Conservation (phyloP, 306 rosid species). For the Prunus salicina region DNA sequence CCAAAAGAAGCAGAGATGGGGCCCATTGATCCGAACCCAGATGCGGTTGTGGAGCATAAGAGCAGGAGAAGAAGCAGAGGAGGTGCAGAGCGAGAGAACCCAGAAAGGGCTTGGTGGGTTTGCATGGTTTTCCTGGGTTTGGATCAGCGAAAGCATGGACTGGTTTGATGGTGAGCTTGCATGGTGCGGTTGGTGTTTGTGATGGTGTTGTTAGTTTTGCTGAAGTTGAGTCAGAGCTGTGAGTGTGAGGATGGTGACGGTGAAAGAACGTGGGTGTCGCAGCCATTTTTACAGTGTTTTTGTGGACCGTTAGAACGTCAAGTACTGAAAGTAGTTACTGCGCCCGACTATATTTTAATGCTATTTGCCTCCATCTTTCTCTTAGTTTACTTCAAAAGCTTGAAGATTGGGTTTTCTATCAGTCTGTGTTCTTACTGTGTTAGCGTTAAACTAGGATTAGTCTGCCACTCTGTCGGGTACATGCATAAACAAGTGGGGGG, state of each 20-base stretch:
- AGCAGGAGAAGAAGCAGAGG: constrained; percentile 23
- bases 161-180: constrained; percentile 49
- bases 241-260: constrained; percentile 48
- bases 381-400: neutral
- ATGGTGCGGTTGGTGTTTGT: constrained; percentile 33
- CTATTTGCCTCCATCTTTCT: neutral
- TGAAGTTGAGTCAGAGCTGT: constrained; percentile 26
- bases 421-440: neutral
- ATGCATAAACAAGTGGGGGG: neutral
- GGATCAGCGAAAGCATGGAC: constrained; percentile 25
- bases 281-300: constrained; percentile 51
- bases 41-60: constrained; percentile 23
- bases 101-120: constrained; percentile 21
- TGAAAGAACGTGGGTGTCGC: constrained; percentile 60
- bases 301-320: constrained; percentile 36
- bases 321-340: constrained; percentile 32
- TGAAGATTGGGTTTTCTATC: neutral
- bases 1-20: constrained; percentile 83
- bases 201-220: constrained; percentile 12
- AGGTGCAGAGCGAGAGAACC: constrained; percentile 17
- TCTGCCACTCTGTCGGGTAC: neutral
- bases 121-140: constrained; percentile 49
- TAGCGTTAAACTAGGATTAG: constrained; percentile 8
- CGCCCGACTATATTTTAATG: constrained; percentile 2
- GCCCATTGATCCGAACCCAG: constrained; percentile 82